phyloP scores from a whole-genome alignment of 202 grass and related monocot genomes.

The Panicum hallii region DNA sequence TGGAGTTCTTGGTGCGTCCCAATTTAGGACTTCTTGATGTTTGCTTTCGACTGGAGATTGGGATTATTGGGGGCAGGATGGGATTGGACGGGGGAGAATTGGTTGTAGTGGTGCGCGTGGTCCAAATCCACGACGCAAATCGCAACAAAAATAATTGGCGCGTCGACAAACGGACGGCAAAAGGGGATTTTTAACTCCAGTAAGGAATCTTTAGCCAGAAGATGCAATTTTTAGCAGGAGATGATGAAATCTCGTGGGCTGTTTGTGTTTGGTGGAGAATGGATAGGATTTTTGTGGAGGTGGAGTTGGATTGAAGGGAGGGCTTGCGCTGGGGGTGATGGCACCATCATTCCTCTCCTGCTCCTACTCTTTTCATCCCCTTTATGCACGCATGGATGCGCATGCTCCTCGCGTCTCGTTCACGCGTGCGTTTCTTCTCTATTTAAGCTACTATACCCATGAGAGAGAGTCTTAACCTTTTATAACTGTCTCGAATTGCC shows the following conservation, averaged over 20 bases:
- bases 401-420: slow-evolving; percentile 52
- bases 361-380: slow-evolving; percentile 13
- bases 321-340: slow-evolving; percentile 43
- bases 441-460: slow-evolving; percentile 26
- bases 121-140: slow-evolving; percentile 45
- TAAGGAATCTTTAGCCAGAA: slow-evolving; percentile 27
- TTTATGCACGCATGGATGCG: slow-evolving; percentile 42
- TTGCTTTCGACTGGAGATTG: slow-evolving; percentile 40
- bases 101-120: slow-evolving; percentile 45
- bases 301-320: slow-evolving; percentile 82
- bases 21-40: slow-evolving; percentile 35
- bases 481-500: slow-evolving; percentile 20
- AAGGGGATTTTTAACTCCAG: slow-evolving; percentile 31
- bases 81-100: slow-evolving; percentile 15
- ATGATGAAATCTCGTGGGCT: slow-evolving; percentile 31
- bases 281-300: slow-evolving; percentile 42
- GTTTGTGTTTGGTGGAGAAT: slow-evolving; percentile 59
- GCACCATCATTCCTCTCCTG: slow-evolving; percentile 51
- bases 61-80: slow-evolving; percentile 15
- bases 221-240: slow-evolving; percentile 52
- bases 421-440: slow-evolving; percentile 44
- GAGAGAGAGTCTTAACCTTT: neutral
- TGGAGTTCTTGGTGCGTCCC: slow-evolving; percentile 56
- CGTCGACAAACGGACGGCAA: slow-evolving; percentile 17
- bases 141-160: slow-evolving; percentile 25